phyloP scores from a whole-genome alignment of 176 grass and related monocot genomes.

The Aegilops speltoides region DNA sequence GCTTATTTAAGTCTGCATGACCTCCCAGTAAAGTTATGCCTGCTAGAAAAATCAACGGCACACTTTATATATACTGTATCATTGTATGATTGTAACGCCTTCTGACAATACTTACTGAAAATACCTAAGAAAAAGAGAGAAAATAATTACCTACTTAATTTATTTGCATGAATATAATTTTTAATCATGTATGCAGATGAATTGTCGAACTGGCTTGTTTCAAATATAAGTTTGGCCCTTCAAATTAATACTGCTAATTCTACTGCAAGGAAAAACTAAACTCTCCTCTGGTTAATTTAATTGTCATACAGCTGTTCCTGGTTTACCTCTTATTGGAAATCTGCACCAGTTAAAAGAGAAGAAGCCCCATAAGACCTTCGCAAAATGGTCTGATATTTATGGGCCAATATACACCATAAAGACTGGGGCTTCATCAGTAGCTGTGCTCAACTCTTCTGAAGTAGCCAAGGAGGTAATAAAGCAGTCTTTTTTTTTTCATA shows the following conservation, averaged over 20 bases:
- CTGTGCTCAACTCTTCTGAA: constrained; percentile 81
- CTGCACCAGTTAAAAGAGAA: constrained; percentile 84
- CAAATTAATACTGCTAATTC: not conserved
- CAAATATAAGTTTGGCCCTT: not conserved
- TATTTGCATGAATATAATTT: not conserved
- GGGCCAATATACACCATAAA: constrained; percentile 83
- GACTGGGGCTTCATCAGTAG: constrained; percentile 54
- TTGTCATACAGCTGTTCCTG: constrained; percentile 71
- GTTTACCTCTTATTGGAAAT: constrained; percentile 81
- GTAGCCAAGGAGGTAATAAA: constrained; percentile 72
- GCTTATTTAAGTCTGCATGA: not conserved
- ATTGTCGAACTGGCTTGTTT: not conserved
- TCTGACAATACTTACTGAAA: not conserved
- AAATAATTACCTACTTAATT: not conserved
- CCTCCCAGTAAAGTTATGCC: not conserved
- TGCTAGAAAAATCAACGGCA: not conserved
- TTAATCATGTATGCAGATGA: not conserved
- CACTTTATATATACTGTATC: not conserved
- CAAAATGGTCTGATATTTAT: constrained; percentile 73
- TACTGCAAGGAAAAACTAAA: not conserved
- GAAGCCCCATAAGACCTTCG: constrained; percentile 77
- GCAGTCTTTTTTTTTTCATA: not conserved
- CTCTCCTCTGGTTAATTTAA: not conserved
- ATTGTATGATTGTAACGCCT: not conserved
- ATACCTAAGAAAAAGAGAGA: not conserved